A percentile compares a stretch with the other conserved stretches of the same genome.
Conservation (phyloP, 345 rosid species). For the Eucalyptus tenuipes region DNA sequence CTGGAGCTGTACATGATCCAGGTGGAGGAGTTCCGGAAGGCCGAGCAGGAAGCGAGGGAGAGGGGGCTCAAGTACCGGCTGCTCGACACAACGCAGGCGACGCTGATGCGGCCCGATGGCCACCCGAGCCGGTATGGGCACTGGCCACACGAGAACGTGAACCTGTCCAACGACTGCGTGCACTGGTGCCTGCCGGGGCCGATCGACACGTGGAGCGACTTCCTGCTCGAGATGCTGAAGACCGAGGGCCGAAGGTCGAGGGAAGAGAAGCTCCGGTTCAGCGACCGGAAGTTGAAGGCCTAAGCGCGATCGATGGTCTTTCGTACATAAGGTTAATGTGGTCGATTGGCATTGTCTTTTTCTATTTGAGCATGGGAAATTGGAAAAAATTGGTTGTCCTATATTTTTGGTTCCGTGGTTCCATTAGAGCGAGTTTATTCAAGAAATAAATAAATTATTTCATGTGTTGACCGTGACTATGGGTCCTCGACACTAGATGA, state of each 20-base stretch:
- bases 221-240: constrained; percentile 76
- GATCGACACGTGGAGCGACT: constrained; percentile 63
- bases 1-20: constrained; percentile 53
- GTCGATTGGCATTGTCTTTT: not conserved
- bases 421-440: not conserved
- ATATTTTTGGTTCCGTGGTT: not conserved
- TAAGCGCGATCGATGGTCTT: not conserved
- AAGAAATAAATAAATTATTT: not conserved
- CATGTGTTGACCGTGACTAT: not conserved
- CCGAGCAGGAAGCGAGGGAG: constrained; percentile 36
- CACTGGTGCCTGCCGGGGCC: constrained; percentile 98
- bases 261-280: constrained; percentile 5
- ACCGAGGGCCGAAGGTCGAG: constrained; percentile 31
- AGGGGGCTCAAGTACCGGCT: constrained; percentile 44
- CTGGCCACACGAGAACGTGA: constrained; percentile 48
- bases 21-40: constrained; percentile 58
- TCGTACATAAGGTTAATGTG: not conserved
- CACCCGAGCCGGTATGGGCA: constrained; percentile 74
- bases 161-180: constrained; percentile 71
- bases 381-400: not conserved
- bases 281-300: not conserved
- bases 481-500: not conserved
- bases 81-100: constrained; percentile 49
- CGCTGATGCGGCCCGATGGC: constrained; percentile 65
- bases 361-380: not conserved